Evolutionary conservation across 2,329 filamentous ascomycete genomes (phyloP).

Genomic region (Verticillium klebahnii): DNA sequence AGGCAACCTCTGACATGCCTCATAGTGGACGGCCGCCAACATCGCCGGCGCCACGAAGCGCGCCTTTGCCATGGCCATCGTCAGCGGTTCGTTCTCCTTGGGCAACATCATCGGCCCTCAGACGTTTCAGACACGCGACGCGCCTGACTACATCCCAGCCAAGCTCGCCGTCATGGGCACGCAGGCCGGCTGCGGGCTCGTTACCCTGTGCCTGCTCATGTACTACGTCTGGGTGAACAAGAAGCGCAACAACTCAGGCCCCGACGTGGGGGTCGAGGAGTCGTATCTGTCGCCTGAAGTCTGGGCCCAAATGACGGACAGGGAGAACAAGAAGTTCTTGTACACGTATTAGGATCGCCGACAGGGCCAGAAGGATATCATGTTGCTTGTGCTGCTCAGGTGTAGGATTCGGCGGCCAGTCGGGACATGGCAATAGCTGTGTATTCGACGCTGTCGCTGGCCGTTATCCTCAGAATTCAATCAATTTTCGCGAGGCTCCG

Average conservation of each 20-base stretch:
- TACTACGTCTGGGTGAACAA: slow-evolving; percentile 49
- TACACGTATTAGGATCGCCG: slow-evolving; percentile 36
- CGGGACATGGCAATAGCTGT: background rate
- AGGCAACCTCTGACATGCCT: background rate
- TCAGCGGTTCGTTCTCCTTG: slow-evolving; percentile 45
- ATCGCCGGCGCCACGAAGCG: slow-evolving; percentile 48
- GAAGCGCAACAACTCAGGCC: slow-evolving; percentile 18
- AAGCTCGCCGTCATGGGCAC: slow-evolving; percentile 52
- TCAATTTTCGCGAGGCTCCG: background rate
- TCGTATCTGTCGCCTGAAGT: slow-evolving; percentile 33
- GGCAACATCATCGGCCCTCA: slow-evolving; percentile 55
- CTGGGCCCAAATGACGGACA: slow-evolving; percentile 49
- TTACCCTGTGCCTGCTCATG: slow-evolving; percentile 37
- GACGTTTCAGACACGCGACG: slow-evolving; percentile 48
- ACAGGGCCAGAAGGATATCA: background rate
- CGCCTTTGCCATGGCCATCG: slow-evolving; percentile 42
- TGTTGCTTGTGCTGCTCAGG: background rate
- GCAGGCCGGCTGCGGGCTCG: slow-evolving; percentile 35
- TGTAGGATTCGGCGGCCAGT: background rate
- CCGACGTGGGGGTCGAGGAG: slow-evolving; percentile 28
- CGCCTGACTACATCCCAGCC: slow-evolving; percentile 46
- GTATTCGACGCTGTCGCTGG: background rate
- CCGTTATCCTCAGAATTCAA: background rate
- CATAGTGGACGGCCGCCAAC: slow-evolving; percentile 44
- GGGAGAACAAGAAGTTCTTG: slow-evolving; percentile 52